These are phyloP conservation scores for Diaporthe nobilis DNA, from an alignment of 2,329 filamentous ascomycete genomes.

Conservation along the genomic window DNA sequence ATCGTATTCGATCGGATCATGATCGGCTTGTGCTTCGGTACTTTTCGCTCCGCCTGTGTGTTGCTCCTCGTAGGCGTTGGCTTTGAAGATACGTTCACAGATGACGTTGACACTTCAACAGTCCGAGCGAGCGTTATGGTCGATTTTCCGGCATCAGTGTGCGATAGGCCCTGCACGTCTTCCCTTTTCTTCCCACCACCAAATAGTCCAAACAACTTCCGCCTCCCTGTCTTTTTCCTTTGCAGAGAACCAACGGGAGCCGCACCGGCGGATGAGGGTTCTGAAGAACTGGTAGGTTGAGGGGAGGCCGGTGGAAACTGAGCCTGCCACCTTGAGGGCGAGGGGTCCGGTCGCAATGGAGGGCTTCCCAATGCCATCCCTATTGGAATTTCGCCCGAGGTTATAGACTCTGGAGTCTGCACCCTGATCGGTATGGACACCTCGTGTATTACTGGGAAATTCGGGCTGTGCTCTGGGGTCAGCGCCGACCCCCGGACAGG, in stretches of 20 bases:
- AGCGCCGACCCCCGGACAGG: constrained; percentile 58
- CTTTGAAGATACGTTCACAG: constrained; percentile 38
- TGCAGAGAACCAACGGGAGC: constrained; percentile 45
- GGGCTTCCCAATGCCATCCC: constrained; percentile 84
- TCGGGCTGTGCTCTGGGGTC: constrained; percentile 60
- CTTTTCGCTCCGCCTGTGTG: constrained; percentile 51
- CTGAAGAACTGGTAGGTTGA: constrained; percentile 37
- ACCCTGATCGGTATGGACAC: constrained; percentile 55
- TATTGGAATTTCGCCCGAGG: constrained; percentile 67
- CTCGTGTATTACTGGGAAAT: constrained; percentile 49
- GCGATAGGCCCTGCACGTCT: constrained; percentile 45
- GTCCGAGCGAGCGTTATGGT: constrained; percentile 41
- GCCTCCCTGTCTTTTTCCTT: constrained; percentile 68
- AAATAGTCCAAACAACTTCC: constrained; percentile 72
- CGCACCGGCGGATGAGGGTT: constrained; percentile 27
- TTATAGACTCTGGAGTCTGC: constrained; percentile 59
- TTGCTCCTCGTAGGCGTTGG: constrained; percentile 53
- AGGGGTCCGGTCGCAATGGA: constrained; percentile 55
- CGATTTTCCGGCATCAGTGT: constrained; percentile 43
- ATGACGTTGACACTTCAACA: constrained; percentile 23
- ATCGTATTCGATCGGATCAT: constrained; percentile 60
- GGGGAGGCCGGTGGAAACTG: constrained; percentile 42
- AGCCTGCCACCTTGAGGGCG: constrained; percentile 48
- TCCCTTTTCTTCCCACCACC: constrained; percentile 56
- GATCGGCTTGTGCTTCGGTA: constrained; percentile 59